Evolutionary conservation across 2,329 filamentous ascomycete genomes (phyloP), one percentile per base, ranked within the genome.

Genomic region (Beauveria medogensis): DNA sequence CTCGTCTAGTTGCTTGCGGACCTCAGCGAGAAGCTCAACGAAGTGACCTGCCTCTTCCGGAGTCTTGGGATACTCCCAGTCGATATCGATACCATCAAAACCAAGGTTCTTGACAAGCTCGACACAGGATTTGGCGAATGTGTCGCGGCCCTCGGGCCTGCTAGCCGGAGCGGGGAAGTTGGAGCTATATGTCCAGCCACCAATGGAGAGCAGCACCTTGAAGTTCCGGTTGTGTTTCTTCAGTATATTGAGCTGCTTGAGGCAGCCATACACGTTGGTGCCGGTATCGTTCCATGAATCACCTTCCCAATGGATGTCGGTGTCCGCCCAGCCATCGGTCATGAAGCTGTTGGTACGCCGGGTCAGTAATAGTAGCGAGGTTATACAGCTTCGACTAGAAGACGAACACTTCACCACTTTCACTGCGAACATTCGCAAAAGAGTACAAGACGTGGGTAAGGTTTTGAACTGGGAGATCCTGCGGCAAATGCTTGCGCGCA

Each of bases 391-490:
- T 57, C n/a, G 24, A 58, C 24, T 26, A 6, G 41, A 8, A 26
- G 1, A 68, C 73, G 66, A 73, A 89, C 73, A 95, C 91, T 74
- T 95, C 90, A 55, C 93, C 93, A 37, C 82, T 85, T 3, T 93
- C 90, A 3, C 86, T 80, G 4, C 84, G 82, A 62, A 96, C 84
- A 71, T 97, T 95, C 69, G 91, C 93, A 75, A 97, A 97, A 18
- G 92, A 80, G 66, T 97, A 97, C 18, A 97, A 84, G 5, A 97
- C 76, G 70, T 97, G 93, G 0, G 92, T 97, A 47, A 97, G 82
- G 60, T 90, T 88, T 59, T 92, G 83, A 3, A 82, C 85, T 0
- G 90, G 90, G 6, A 97, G 82, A 70, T 96, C 86, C 70, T 95
- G 89, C 0, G 92, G 92, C n/a, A 86, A 82, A 71, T 94, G 89